A percentile compares a stretch with the other conserved stretches of the same genome.
phyloP scores from a whole-genome alignment of 2,329 filamentous ascomycete genomes.

The Septoria linicola region DNA sequence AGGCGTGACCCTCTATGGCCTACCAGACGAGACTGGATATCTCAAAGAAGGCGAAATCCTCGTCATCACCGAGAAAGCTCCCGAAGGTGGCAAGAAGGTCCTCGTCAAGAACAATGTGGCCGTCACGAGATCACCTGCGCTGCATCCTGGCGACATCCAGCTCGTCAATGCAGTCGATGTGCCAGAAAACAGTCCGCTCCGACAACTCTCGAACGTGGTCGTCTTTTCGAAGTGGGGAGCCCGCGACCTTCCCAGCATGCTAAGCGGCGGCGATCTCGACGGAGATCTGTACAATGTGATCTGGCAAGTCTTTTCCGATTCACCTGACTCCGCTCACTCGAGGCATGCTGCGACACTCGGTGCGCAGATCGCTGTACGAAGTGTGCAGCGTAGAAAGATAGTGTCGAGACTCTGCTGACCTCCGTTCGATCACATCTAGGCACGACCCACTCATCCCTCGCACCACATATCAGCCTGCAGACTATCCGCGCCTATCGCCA shows the following conservation, averaged over 20 bases:
- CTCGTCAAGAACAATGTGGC: constrained; percentile 52
- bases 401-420: no score
- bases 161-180: constrained; percentile 59
- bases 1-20: constrained; percentile 74
- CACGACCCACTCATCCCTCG: constrained; percentile 52
- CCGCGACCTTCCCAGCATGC: constrained; percentile 73
- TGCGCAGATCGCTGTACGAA: no score
- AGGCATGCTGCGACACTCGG: no score
- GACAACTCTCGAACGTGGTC: constrained; percentile 67
- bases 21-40: constrained; percentile 77
- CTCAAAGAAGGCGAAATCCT: constrained; percentile 68
- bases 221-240: constrained; percentile 70
- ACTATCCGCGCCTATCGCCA: constrained; percentile 63
- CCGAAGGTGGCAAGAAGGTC: constrained; percentile 29
- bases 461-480: constrained; percentile 57
- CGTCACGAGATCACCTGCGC: constrained; percentile 74
- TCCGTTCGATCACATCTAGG: constrained; percentile 35
- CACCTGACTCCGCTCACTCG: no score
- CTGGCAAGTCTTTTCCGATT: constrained; percentile 45
- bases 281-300: constrained; percentile 81
- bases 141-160: constrained; percentile 81
- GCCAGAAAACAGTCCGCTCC: constrained; percentile 61
- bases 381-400: no score
- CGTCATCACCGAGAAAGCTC: constrained; percentile 54
- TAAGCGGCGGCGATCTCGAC: constrained; percentile 80